Percentiles rank a stretch among this genome's conserved stretches.
Conservation (phyloP, 805 yeast genomes). For the Zygoascus ofunaensis region DNA sequence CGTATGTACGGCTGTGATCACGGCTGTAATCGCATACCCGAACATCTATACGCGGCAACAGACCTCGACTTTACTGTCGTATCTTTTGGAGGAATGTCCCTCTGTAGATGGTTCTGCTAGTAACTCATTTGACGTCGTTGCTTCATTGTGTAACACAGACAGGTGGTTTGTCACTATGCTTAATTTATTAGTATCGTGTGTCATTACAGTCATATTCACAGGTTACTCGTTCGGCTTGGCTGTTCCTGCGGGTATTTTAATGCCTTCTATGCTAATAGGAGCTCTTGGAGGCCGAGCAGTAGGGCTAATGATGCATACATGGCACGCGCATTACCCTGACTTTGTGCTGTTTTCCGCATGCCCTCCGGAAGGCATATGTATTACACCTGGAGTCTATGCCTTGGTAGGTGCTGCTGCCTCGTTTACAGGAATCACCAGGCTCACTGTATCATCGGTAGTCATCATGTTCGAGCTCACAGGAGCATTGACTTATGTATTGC, state of each 20-base stretch:
- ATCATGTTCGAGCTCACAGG: constrained; percentile 79
- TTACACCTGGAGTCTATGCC: constrained; percentile 82
- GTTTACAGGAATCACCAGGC: constrained; percentile 68
- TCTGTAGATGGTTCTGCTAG: constrained; percentile 20
- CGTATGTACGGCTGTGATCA: constrained; percentile 37
- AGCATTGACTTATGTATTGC: constrained; percentile 72
- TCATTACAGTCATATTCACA: constrained; percentile 51
- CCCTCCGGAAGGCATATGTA: constrained; percentile 42
- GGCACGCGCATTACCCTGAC: constrained; percentile 32
- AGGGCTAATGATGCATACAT: constrained; percentile 59
- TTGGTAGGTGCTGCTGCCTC: constrained; percentile 83
- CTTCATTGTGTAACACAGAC: constrained; percentile 18
- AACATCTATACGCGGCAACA: constrained; percentile 45
- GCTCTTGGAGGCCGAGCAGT: constrained; percentile 87
- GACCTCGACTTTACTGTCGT: constrained; percentile 46
- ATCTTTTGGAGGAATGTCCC: constrained; percentile 61
- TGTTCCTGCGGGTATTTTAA: constrained; percentile 93
- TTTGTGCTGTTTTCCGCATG: constrained; percentile 31
- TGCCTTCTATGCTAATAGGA: constrained; percentile 95
- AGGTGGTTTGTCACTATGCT: constrained; percentile 17
- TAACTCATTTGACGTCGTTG: neutral
- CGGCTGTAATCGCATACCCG: constrained; percentile 50
- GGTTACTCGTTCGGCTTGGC: constrained; percentile 61
- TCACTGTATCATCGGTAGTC: constrained; percentile 73
- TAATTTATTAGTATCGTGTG: constrained; percentile 32